phyloP scores from a whole-genome alignment of 2,329 filamentous ascomycete species.

The Eurotiales sp. region DNA sequence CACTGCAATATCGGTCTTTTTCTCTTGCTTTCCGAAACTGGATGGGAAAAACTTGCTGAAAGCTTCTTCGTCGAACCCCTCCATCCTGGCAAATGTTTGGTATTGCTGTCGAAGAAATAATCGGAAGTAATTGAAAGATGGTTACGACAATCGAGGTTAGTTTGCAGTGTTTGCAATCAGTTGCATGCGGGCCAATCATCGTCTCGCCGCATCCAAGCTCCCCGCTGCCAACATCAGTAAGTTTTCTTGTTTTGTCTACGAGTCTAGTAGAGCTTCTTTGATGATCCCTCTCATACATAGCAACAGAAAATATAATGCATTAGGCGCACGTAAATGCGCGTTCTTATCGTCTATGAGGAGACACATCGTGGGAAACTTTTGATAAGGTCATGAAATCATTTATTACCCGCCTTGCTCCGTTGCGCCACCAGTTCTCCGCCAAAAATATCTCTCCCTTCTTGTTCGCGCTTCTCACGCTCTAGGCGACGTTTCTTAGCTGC shows the following conservation, averaged over 20 bases:
- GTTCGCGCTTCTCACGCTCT: conserved; percentile 25
- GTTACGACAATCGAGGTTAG: neutral
- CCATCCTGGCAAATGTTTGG: conserved; percentile 27
- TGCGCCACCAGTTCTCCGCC: conserved; percentile 35
- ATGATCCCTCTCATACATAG: too few species aligned
- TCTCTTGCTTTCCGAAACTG: conserved; percentile 79
- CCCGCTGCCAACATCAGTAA: too few species aligned
- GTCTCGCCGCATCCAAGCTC: neutral
- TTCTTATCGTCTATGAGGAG: neutral
- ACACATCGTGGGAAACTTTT: neutral
- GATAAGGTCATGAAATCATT: neutral
- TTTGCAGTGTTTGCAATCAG: conserved; percentile 15
- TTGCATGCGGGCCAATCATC: conserved; percentile 5
- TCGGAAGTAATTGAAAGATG: neutral
- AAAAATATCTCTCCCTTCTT: conserved; percentile 30
- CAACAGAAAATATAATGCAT: too few species aligned
- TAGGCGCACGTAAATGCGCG: neutral
- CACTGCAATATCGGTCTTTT: conserved; percentile 67
- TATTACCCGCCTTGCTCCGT: conserved; percentile 25
- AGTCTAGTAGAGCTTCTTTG: too few species aligned
- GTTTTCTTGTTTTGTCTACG: too few species aligned
- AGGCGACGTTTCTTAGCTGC: conserved; percentile 39
- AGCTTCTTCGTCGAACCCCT: conserved; percentile 44
- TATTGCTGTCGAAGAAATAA: neutral
- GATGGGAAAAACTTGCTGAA: conserved; percentile 65